Evolutionary conservation across 202 grass and related monocot species (phyloP).

Genomic region (Setaria viridis): DNA sequence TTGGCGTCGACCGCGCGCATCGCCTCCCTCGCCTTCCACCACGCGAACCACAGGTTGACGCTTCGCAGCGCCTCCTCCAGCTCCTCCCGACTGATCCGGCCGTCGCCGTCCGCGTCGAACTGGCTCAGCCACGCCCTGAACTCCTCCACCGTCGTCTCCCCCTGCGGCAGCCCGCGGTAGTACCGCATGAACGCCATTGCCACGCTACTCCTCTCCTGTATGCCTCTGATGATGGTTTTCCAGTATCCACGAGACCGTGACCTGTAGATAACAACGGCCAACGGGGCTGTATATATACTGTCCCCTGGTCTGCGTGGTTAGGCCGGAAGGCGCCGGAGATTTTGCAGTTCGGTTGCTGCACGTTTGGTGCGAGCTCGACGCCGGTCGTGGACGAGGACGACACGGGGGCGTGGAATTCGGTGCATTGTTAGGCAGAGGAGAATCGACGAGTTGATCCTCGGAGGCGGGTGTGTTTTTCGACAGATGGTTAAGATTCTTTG

Average conservation of each 20-base stretch:
- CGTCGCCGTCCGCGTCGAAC: conserved; percentile 75
- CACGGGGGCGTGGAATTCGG: conserved; percentile 20
- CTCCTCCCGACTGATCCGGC: conserved; percentile 70
- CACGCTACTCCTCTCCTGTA: not conserved
- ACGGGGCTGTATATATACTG: conserved; percentile 26
- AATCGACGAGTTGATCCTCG: not conserved
- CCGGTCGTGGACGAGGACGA: conserved; percentile 23
- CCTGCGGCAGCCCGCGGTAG: conserved; percentile 55
- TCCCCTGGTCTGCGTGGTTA: conserved; percentile 6
- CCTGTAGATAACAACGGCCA: not conserved
- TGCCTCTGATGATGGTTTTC: not conserved
- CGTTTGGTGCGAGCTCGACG: conserved; percentile 18
- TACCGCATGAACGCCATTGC: conserved; percentile 68
- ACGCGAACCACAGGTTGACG: conserved; percentile 77
- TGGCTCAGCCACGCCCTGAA: conserved; percentile 82
- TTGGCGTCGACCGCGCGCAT: conserved; percentile 66
- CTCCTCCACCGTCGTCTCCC: conserved; percentile 65
- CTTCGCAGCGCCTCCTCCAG: conserved; percentile 68
- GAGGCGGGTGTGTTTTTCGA: not conserved
- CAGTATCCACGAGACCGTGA: conserved; percentile 24
- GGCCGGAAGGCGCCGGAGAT: conserved; percentile 17
- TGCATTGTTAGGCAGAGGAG: conserved; percentile 39
- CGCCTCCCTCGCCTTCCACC: conserved; percentile 79
- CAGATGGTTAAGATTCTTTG: conserved; percentile 44
- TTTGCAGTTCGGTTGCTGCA: conserved; percentile 50